phyloP scores from a whole-genome alignment of 2,329 filamentous ascomycete species.

The Podosphaera xanthii region DNA sequence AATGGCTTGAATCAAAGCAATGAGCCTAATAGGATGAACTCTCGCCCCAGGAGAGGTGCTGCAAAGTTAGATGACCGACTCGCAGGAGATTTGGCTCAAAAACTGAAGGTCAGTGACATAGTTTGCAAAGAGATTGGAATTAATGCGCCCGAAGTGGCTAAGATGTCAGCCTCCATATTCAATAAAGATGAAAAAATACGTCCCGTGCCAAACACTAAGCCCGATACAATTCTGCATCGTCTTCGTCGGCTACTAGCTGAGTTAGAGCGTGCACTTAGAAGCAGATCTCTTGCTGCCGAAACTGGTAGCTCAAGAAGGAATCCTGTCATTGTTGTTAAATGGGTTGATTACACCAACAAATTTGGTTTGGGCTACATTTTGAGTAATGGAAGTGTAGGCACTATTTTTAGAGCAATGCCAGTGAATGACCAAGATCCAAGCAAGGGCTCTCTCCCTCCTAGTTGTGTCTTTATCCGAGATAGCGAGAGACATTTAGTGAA shows the following conservation, averaged over 20 bases:
- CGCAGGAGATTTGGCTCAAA: slow-evolving; percentile 12
- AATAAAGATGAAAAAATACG: slow-evolving; percentile 28
- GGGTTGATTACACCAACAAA: slow-evolving; percentile 78
- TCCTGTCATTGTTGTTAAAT: slow-evolving; percentile 48
- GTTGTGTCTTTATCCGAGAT: slow-evolving; percentile 47
- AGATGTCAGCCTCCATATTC: slow-evolving; percentile 22
- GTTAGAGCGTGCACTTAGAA: slow-evolving; percentile 37
- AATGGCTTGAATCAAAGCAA: slow-evolving; percentile 3
- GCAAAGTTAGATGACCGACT: slow-evolving; percentile 14
- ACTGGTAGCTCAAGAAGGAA: slow-evolving; percentile 30
- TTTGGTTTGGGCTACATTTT: slow-evolving; percentile 69
- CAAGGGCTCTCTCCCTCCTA: slow-evolving; percentile 36
- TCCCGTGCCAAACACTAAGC: slow-evolving; percentile 28
- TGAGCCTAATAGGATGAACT: background rate
- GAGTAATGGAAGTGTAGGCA: slow-evolving; percentile 61
- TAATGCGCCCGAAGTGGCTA: slow-evolving; percentile 20
- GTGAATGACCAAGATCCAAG: slow-evolving; percentile 24
- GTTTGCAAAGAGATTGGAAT: slow-evolving; percentile 7
- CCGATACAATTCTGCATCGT: slow-evolving; percentile 32
- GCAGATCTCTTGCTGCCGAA: slow-evolving; percentile 37
- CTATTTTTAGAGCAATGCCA: slow-evolving; percentile 31
- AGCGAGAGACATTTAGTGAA: slow-evolving; percentile 49
- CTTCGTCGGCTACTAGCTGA: slow-evolving; percentile 34
- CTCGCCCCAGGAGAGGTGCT: slow-evolving; percentile 4
- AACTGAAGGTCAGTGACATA: slow-evolving; percentile 9